phyloP scores from a whole-genome alignment of 257 asterid species.

The Petunia axillaris region DNA sequence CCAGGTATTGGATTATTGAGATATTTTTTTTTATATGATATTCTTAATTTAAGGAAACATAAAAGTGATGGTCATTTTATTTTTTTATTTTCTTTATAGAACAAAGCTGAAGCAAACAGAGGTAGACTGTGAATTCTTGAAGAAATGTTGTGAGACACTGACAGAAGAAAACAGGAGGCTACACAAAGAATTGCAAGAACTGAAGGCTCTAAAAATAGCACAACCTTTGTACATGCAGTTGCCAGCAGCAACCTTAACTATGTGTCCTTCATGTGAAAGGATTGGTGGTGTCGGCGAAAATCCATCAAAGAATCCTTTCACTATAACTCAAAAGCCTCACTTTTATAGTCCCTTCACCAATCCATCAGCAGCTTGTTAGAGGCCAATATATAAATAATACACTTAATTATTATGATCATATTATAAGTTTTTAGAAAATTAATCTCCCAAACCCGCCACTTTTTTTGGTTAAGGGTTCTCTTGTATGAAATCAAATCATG shows the following conservation, averaged over 20 bases:
- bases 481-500: conserved; percentile 26
- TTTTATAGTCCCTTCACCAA: conserved; percentile 59
- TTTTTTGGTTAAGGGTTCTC: conserved; percentile 27
- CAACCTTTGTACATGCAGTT: conserved; percentile 83
- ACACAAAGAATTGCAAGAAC: conserved; percentile 85
- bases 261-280: conserved; percentile 86
- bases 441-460: conserved; percentile 27
- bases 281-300: conserved; percentile 46
- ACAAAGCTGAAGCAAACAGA: conserved; percentile 98
- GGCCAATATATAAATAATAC: neutral
- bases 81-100: conserved; percentile 37
- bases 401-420: neutral
- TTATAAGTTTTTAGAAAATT: neutral
- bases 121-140: conserved; percentile 87
- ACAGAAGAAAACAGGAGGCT: conserved; percentile 90
- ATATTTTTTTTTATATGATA: neutral
- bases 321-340: conserved; percentile 54
- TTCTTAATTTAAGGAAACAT: neutral
- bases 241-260: conserved; percentile 69
- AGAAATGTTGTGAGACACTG: conserved; percentile 85
- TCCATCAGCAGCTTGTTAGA: conserved; percentile 67
- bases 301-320: conserved; percentile 46
- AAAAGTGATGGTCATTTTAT: neutral
- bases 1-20: conserved; percentile 50
- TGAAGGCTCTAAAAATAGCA: conserved; percentile 70